Evolutionary conservation across 2,329 filamentous ascomycete genomes (phyloP), one percentile per base, ranked within the genome.

Genomic region (Epichloe glyceriae): DNA sequence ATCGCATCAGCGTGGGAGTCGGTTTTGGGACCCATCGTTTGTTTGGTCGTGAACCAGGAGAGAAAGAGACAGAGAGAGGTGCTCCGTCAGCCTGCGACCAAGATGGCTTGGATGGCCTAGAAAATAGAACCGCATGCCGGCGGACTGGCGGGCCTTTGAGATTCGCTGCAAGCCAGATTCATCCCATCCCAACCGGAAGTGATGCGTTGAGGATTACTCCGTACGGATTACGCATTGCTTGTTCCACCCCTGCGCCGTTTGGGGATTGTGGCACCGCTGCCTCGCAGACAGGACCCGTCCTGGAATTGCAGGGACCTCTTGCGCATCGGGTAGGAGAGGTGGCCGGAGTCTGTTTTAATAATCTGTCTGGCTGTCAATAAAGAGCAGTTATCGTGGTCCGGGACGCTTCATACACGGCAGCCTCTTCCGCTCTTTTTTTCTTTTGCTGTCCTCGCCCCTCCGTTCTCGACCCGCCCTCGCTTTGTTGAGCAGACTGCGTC

Each of bases 231-330:
- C 15, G 26, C 41, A 46, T 15, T n/a, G 30, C 14, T 34, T 20
- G 10, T 33, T 20, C 12, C 37, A 52, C 42, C 46, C 50, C 50
- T 52, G 50, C 50, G 30, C 34, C 46, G 37, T 46, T 49, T 52
- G 43, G n/a, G 12, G 26, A 37, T 37, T 37, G 46, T 49, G 47
- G 42, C 46, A 37, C 47, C 47, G 45, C 41, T 7, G 37, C 41
- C 43, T 39, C 39, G 42, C 47, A 38, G 43, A 37, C 43, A 19
- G 44, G 44, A 37, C 33, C 34, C 26, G 17, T 41, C 30, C 37
- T 33, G 11, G 35, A 48, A 26, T 48, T 48, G 46, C 46, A 48
- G 46, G 46, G 46, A 48, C 46, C 46, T 30, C 35, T 22, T 11
- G 35, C 40, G 46, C 20, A 26, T 33, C 19, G 35, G 14, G 12